Base-by-base conservation (phyloP, 2,329 filamentous ascomycete genomes). In the Aspergillus fumigatiaffinis region DNA sequence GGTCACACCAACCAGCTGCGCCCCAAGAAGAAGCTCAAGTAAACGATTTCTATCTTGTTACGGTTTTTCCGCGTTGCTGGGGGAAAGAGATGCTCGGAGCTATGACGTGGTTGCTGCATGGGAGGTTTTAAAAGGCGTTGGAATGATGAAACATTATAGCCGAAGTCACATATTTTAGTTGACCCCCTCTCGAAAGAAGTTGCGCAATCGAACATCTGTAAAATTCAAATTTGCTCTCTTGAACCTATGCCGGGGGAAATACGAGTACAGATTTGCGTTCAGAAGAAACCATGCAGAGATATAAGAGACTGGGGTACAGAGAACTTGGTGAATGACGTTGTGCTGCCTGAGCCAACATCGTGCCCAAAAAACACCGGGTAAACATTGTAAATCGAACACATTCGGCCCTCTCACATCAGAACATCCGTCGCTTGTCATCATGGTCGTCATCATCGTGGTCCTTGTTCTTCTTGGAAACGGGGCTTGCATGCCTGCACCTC, bases 21-120 rank as follows among this genome's bases (percentile, higher is more conserved):
- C 83, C 94, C 94, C 81, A 99, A 99, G 93, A 99, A 99, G 92
- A 99, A 99, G 93, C 87, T 96, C 79, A 96, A 97, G 84, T 93
- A 89, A 61, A 69, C 70, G 69, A 73, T 64, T 71, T 58, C 62
- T 66, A 66, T 67, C 58, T 67, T 66, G 66, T 68, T 71, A 63
- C 63, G 80, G 83, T 79, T 78, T 75, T 78, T 82, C 71, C 74
- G 69, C 66, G 70, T 69, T 71, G 68, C 65, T 70, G 70, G 69
- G 66, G 64, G 59, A 64, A 65, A 65, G 65, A 61, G 57, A 64
- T 64, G 65, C 58, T 60, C 62, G 66, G 64, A 67, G 64, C 65
- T 64, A 64, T 68, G 66, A 67, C 63, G 68, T 64, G 69, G 68
- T 69, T 70, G 69, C 68, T 66, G 68, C 66, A 64, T 66, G 65